Percentiles rank a stretch among this genome's conserved stretches.
Conservation (phyloP, 2,329 filamentous ascomycete species). For the Ampelomyces quisqualis region DNA sequence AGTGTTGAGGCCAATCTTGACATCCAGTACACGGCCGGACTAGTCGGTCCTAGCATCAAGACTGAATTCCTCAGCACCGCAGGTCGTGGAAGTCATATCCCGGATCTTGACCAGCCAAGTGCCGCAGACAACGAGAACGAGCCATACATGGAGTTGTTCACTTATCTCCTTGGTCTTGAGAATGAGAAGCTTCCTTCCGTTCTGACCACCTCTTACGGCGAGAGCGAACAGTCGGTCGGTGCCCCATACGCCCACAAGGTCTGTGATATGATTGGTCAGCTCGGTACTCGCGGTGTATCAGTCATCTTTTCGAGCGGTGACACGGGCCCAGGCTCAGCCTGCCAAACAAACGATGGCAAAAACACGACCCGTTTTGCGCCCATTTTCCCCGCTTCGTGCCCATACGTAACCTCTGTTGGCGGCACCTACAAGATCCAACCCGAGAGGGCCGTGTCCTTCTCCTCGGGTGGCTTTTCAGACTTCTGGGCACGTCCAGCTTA, state of each 20-base stretch:
- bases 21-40: constrained; percentile 51
- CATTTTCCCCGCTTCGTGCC: constrained; percentile 51
- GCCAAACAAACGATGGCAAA: constrained; percentile 50
- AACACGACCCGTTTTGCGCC: constrained; percentile 48
- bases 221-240: constrained; percentile 45
- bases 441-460: constrained; percentile 44
- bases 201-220: constrained; percentile 45
- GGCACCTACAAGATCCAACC: constrained; percentile 45
- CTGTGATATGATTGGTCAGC: constrained; percentile 44
- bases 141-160: constrained; percentile 48
- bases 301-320: constrained; percentile 46
- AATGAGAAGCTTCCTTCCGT: constrained; percentile 43
- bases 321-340: constrained; percentile 46
- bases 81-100: constrained; percentile 49
- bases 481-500: constrained; percentile 47
- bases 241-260: constrained; percentile 41
- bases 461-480: constrained; percentile 51
- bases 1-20: constrained; percentile 55
- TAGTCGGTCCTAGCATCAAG: constrained; percentile 46
- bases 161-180: constrained; percentile 34
- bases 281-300: constrained; percentile 45
- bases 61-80: constrained; percentile 52
- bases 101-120: constrained; percentile 51
- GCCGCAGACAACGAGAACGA: constrained; percentile 49
- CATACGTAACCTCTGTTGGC: constrained; percentile 51